Base-by-base conservation (phyloP, 768 basidiomycete species). In the Suillus brevipes region DNA sequence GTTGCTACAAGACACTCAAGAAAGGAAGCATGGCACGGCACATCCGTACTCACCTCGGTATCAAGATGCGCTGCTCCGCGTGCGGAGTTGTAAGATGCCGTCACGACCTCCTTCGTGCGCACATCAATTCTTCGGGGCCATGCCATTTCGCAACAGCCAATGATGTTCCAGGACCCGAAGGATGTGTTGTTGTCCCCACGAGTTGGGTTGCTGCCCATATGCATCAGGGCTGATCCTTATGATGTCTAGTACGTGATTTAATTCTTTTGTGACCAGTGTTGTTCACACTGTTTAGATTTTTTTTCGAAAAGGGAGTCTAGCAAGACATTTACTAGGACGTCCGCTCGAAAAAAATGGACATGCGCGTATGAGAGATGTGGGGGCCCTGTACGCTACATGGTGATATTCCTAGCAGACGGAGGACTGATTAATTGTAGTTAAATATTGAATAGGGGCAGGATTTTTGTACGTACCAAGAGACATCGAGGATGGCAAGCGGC, bases 21-120 rank as follows among this genome's bases (percentile, higher is more conserved):
- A 25, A 13, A 13, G 40, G 56, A 7, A 63, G 62, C 23, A 66
- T 66, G 36, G 14, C 65, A 25, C 38, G 65, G 25, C 65, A 66
- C 37, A 42, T 66, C 1, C 58, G 60, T 34, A 53, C 57, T 12
- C 65, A 66, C 34, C 31, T 66, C 8, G 38, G 45, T n/a, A 34
- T 63, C 28, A 60, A 23, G n/a, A 42, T 59, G 7, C 36, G 31
- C 10, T 66, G 65, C 47, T 60, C 62, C 55, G 6, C n/a, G 4
- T 56, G 55, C 3, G 34, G 55, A 23, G 12, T 56, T 6, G 34
- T 56, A 6, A 56, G 8, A 12, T 37, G 36, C 13, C 36, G 55
- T 4, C 36, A 8, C 34, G 34, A 56, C 3, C 10, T 37, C 3
- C n/a, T 56, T 37, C 55, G 6, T 23, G 36, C 12, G 14, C 55